Evolutionary conservation across 345 rosid species (phyloP).

Genomic region (Draba incana): DNA sequence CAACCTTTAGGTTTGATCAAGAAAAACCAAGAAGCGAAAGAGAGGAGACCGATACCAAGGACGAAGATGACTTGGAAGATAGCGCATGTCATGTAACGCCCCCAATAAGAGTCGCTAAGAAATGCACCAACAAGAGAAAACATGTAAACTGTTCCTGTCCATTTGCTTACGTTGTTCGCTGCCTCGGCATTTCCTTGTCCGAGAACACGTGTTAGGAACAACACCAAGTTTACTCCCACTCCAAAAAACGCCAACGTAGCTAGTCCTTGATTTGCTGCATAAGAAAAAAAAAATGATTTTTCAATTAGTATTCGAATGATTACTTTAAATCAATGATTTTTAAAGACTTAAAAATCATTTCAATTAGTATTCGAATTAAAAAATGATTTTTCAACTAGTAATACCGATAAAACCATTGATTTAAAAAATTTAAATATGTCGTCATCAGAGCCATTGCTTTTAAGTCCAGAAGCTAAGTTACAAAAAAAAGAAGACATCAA

Average conservation of each 20-base stretch:
- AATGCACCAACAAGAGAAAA: slow-evolving; percentile 89
- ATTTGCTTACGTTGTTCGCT: slow-evolving; percentile 84
- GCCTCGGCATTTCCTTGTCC: slow-evolving; percentile 77
- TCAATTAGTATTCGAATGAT: too few relatives aligned
- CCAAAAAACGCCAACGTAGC: slow-evolving; percentile 94
- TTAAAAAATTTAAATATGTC: background rate
- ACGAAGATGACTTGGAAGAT: slow-evolving; percentile 42
- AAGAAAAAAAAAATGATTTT: too few relatives aligned
- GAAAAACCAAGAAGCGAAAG: slow-evolving; percentile 65
- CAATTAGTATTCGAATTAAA: too few relatives aligned
- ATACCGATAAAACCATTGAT: too few relatives aligned
- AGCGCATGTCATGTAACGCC: slow-evolving; percentile 68
- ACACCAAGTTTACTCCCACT: slow-evolving; percentile 83
- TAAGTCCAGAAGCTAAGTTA: slow-evolving; percentile 44
- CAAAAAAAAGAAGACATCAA: slow-evolving; percentile 20
- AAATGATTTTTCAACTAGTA: too few relatives aligned
- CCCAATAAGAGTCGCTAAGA: slow-evolving; percentile 97
- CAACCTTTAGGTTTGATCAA: slow-evolving; percentile 71
- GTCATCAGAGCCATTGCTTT: slow-evolving; percentile 83
- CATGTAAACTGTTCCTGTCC: slow-evolving; percentile 95
- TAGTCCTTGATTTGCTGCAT: slow-evolving; percentile 74
- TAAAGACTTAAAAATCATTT: too few relatives aligned
- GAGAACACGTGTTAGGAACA: slow-evolving; percentile 81
- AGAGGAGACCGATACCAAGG: slow-evolving; percentile 57
- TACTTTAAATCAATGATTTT: too few relatives aligned